Evolutionary conservation across 768 basidiomycete species (phyloP).

Genomic region (Gyrodon lividus): DNA sequence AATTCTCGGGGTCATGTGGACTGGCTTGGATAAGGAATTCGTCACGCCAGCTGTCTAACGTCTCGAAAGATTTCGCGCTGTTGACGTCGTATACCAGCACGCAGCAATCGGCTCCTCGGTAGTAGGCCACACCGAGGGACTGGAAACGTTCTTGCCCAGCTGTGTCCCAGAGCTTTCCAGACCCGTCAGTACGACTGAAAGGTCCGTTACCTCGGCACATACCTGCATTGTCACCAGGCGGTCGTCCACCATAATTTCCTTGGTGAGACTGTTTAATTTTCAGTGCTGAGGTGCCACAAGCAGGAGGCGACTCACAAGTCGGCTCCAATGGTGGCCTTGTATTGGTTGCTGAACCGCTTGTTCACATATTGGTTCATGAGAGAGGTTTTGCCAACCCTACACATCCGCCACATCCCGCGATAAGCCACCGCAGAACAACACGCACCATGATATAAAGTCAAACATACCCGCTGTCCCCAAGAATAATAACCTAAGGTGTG

Average conservation of each 20-base stretch:
- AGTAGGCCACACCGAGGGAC: constrained; percentile 97
- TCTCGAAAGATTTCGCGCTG: constrained; percentile 97
- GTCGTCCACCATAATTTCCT: constrained; percentile 99
- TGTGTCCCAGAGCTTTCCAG: constrained; percentile 94
- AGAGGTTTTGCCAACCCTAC: constrained; percentile 96
- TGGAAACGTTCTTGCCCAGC: constrained; percentile 99
- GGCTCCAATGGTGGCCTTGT: constrained; percentile 98
- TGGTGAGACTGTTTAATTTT: constrained; percentile 68
- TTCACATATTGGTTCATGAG: constrained; percentile 99
- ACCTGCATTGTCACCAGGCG: constrained; percentile 99
- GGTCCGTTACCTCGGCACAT: constrained; percentile 15
- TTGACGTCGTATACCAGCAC: constrained; percentile 99
- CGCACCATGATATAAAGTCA: constrained; percentile 5
- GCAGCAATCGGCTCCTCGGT: constrained; percentile 98
- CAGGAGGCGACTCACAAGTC: constrained; percentile 71
- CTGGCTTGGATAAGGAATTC: constrained; percentile 99
- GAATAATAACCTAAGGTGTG: constrained; percentile 84
- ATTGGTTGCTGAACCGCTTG: constrained; percentile 99
- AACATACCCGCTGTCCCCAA: constrained; percentile 93
- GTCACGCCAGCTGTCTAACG: constrained; percentile 98
- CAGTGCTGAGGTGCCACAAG: constrained; percentile 6
- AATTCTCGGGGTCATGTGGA: constrained; percentile 99
- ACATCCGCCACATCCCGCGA: constrained; percentile 1
- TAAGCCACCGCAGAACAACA: constrained; percentile 9
- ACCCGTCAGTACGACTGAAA: constrained; percentile 4